These are phyloP conservation scores for Schizopora paradoxa DNA, from an alignment of 1,284 basidiomycete species.

Conservation along the genomic window DNA sequence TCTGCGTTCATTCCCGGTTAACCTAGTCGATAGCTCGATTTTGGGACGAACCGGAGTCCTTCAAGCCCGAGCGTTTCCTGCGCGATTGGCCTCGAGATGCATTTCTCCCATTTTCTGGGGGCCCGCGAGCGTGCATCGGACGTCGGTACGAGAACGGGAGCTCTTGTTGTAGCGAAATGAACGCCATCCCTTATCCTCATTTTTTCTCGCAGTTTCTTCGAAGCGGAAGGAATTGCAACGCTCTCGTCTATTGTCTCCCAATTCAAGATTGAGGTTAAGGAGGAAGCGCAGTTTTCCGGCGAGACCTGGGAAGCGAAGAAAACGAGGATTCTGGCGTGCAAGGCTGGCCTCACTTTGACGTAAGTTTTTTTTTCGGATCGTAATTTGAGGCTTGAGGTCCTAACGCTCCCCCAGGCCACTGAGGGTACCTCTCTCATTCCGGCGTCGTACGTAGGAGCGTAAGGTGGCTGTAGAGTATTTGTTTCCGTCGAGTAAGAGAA, in stretches of 20 bases:
- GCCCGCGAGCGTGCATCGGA: conserved; percentile 48
- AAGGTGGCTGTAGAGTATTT: too few relatives aligned
- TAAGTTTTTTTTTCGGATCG: too few relatives aligned
- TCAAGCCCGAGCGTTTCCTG: conserved; percentile 47
- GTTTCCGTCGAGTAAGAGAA: too few relatives aligned
- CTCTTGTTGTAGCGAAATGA: too few relatives aligned
- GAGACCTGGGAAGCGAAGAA: conserved; percentile 44
- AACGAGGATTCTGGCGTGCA: conserved; percentile 34
- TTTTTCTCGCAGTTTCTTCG: conserved; percentile 10
- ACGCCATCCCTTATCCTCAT: not conserved
- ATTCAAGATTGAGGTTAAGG: conserved; percentile 46
- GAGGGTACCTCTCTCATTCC: too few relatives aligned
- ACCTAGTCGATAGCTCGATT: conserved; percentile 36
- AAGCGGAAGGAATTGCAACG: conserved; percentile 34
- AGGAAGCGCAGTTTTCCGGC: conserved; percentile 42
- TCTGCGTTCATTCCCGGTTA: not conserved
- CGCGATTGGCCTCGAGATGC: conserved; percentile 46
- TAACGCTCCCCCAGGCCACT: too few relatives aligned
- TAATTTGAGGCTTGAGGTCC: too few relatives aligned
- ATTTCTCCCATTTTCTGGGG: conserved; percentile 47
- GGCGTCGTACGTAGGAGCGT: too few relatives aligned
- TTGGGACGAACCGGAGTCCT: conserved; percentile 46
- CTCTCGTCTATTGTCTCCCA: conserved; percentile 41
- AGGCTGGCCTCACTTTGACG: conserved; percentile 36
- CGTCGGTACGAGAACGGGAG: conserved; percentile 42